A percentile compares a stretch with the other conserved stretches of the same genome.
These are phyloP conservation scores for Nothomitra cinnamomea DNA, from an alignment of 2,329 filamentous ascomycete genomes.

Conservation along the genomic window DNA sequence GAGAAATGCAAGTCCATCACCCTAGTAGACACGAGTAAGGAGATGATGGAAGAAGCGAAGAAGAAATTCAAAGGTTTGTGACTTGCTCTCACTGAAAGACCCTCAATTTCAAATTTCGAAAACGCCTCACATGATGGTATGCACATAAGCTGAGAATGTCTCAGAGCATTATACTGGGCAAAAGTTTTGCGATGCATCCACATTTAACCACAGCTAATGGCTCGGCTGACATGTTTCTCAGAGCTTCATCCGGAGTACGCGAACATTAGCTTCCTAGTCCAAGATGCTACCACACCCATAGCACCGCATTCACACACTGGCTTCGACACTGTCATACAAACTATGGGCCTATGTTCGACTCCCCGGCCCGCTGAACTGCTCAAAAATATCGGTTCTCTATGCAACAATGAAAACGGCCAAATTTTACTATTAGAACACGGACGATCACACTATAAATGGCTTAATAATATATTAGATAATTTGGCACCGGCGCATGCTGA, in stretches of 20 bases:
- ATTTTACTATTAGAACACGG: conserved; percentile 33
- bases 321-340: conserved; percentile 32
- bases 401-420: conserved; percentile 2
- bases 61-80: conserved; percentile 23
- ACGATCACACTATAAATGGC: conserved; percentile 27
- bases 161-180: too few relatives aligned
- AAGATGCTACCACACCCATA: conserved; percentile 20
- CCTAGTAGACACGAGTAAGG: conserved; percentile 28
- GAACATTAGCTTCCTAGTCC: conserved; percentile 19
- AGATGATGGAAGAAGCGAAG: conserved; percentile 29
- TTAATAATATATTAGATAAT: conserved; percentile 30
- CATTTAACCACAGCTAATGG: not conserved
- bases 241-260: conserved; percentile 17
- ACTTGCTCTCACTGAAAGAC: not conserved
- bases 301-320: conserved; percentile 11
- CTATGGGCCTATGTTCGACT: conserved; percentile 33
- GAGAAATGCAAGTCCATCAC: conserved; percentile 5
- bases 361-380: conserved; percentile 25
- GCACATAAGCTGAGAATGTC: too few relatives aligned
- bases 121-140: not conserved
- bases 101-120: not conserved
- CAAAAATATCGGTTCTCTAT: conserved; percentile 22
- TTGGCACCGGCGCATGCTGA: conserved; percentile 30
- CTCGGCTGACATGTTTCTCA: not conserved
- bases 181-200: not conserved